phyloP scores from a whole-genome alignment of 2,329 filamentous ascomycete genomes.

The Teratosphaeriaceae sp. region DNA sequence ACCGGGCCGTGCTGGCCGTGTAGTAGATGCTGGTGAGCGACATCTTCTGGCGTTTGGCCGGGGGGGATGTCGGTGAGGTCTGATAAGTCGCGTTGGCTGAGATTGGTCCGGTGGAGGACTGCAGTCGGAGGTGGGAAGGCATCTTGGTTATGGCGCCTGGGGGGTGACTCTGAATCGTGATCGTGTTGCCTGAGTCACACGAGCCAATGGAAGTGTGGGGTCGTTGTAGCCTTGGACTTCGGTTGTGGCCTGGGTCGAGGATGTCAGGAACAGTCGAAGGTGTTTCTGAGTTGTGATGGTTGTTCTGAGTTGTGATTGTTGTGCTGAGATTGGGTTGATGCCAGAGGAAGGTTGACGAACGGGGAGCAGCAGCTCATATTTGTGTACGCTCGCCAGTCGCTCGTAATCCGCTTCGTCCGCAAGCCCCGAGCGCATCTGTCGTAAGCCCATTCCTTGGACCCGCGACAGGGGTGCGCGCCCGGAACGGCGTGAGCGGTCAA shows the following conservation, averaged over 20 bases:
- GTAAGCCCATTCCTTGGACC: background rate
- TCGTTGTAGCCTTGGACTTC: slow-evolving; percentile 1
- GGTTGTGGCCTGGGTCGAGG: background rate
- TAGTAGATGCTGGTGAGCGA: slow-evolving; percentile 98
- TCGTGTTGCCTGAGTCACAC: slow-evolving; percentile 13
- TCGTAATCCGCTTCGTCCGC: background rate
- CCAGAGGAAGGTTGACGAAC: background rate
- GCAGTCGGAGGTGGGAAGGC: slow-evolving; percentile 45
- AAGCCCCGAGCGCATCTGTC: background rate
- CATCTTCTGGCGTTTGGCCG: slow-evolving; percentile 72
- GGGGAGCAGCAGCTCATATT: background rate
- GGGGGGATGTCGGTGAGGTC: slow-evolving; percentile 35
- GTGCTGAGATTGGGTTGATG: slow-evolving; percentile 1
- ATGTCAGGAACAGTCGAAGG: background rate
- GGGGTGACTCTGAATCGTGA: slow-evolving; percentile 11
- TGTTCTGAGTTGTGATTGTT: background rate
- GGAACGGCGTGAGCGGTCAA: background rate
- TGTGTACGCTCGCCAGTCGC: background rate
- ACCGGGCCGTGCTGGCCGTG: slow-evolving; percentile 91
- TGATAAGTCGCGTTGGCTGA: slow-evolving; percentile 38
- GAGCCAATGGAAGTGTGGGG: slow-evolving; percentile 1
- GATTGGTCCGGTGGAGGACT: slow-evolving; percentile 41
- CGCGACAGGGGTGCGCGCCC: background rate
- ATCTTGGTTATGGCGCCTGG: slow-evolving; percentile 27
- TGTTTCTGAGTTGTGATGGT: background rate